phyloP scores from a whole-genome alignment of 228 moss, liverwort and hornwort species.

The Sphagnum magellanicum region DNA sequence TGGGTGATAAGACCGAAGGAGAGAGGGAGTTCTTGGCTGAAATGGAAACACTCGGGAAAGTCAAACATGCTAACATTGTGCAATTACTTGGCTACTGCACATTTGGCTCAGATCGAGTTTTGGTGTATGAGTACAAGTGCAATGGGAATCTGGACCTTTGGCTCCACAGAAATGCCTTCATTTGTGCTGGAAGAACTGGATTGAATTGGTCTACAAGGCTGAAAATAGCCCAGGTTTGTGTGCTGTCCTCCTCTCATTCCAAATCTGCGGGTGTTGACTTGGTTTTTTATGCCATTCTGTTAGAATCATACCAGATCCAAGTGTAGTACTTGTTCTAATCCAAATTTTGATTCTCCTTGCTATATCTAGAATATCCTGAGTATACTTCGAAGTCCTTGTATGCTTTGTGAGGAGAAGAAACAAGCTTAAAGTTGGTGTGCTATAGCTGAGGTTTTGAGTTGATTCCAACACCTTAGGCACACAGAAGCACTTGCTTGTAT shows the following conservation, averaged over 20 bases:
- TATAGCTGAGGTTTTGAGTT: no score
- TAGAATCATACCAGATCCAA: not conserved
- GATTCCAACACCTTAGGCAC: no score
- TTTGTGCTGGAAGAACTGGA: slow-evolving; percentile 5
- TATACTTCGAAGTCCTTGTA: no score
- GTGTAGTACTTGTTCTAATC: not conserved
- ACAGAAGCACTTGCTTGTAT: no score
- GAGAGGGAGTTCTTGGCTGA: slow-evolving; percentile 40
- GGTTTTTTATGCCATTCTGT: not conserved
- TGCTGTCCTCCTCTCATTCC: not conserved
- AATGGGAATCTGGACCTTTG: slow-evolving; percentile 22
- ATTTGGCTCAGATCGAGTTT: slow-evolving; percentile 14
- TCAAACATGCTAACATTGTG: slow-evolving; percentile 31
- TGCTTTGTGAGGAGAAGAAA: no score
- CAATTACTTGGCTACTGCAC: slow-evolving; percentile 28
- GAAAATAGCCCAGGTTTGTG: slow-evolving; percentile 5
- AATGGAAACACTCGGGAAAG: slow-evolving; percentile 32
- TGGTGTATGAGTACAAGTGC: slow-evolving; percentile 30
- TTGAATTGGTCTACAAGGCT: slow-evolving; percentile 6
- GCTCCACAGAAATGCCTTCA: slow-evolving; percentile 7
- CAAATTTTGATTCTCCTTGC: not conserved
- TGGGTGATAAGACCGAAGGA: slow-evolving; percentile 25
- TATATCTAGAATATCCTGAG: no score
- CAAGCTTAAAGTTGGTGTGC: no score
- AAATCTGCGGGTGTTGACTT: not conserved